Evolutionary conservation across 129 eudicot species (phyloP).

Genomic region (Centella asiatica): DNA sequence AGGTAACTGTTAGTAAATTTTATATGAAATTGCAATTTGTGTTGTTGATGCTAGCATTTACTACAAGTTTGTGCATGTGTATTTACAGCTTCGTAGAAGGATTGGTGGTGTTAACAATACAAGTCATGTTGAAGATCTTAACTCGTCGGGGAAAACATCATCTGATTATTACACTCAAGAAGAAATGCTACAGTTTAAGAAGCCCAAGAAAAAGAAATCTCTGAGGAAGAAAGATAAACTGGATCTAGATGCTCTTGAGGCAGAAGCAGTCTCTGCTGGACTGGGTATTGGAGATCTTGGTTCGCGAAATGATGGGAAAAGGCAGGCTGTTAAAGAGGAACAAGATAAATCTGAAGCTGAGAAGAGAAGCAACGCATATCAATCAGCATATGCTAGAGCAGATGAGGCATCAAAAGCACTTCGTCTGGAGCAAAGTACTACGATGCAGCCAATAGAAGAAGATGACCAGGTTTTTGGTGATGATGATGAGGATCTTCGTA

Average conservation of each 20-base stretch:
- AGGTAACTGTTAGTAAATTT: conserved; percentile 61
- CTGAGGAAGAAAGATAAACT: conserved; percentile 82
- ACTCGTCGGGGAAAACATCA: conserved; percentile 39
- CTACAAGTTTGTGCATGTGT: conserved; percentile 11
- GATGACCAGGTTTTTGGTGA: conserved; percentile 79
- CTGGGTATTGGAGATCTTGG: conserved; percentile 81
- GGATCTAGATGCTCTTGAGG: conserved; percentile 83
- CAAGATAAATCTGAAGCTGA: conserved; percentile 75
- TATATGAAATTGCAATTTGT: no score
- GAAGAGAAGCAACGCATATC: conserved; percentile 62
- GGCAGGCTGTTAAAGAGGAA: conserved; percentile 65
- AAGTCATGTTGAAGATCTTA: conserved; percentile 55
- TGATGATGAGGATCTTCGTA: conserved; percentile 79
- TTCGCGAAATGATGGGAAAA: conserved; percentile 65
- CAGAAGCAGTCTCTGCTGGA: conserved; percentile 89
- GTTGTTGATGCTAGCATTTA: no score
- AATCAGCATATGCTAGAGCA: conserved; percentile 70
- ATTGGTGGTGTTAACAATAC: conserved; percentile 55
- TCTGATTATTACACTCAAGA: conserved; percentile 84
- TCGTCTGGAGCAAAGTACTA: conserved; percentile 31
- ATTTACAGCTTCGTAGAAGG: conserved; percentile 73
- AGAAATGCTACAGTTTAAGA: conserved; percentile 81
- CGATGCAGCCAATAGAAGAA: conserved; percentile 37
- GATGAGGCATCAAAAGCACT: conserved; percentile 91
- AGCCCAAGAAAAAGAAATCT: conserved; percentile 95